These are phyloP conservation scores for Raphanus hybrid DNA, from an alignment of 441 rosid species.

Conservation along the genomic window DNA sequence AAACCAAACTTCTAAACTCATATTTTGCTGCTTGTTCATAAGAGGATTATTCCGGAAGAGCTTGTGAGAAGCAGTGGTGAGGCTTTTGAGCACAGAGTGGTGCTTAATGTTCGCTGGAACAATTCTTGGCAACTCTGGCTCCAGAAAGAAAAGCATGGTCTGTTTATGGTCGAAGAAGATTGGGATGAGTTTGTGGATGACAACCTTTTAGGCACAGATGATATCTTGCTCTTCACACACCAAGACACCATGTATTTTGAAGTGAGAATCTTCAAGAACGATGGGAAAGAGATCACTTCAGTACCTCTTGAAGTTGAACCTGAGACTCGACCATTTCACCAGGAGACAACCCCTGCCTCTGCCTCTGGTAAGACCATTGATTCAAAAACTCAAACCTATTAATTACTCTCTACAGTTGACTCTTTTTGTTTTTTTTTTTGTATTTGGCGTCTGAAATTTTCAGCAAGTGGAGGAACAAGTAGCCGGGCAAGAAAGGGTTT, in stretches of 20 bases:
- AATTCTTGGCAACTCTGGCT: conserved; percentile 36
- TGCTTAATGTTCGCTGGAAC: conserved; percentile 32
- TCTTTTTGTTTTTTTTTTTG: conserved; percentile 10
- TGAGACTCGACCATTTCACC: neutral
- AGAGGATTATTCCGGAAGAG: conserved; percentile 38
- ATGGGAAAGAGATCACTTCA: conserved; percentile 6
- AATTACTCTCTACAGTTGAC: neutral
- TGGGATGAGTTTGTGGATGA: conserved; percentile 41
- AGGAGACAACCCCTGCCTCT: conserved; percentile 21
- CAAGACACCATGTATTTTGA: conserved; percentile 3
- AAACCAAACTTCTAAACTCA: neutral
- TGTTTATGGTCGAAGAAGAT: conserved; percentile 28
- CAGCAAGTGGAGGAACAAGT: conserved; percentile 15
- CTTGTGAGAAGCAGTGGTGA: conserved; percentile 12
- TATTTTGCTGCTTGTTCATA: neutral
- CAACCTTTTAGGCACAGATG: conserved; percentile 19
- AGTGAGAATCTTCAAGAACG: conserved; percentile 10
- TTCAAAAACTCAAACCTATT: neutral
- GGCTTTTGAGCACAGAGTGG: conserved; percentile 22
- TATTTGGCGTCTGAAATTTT: neutral
- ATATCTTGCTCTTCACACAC: conserved; percentile 21
- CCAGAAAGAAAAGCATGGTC: conserved; percentile 6
- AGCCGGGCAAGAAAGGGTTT: neutral
- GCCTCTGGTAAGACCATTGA: conserved; percentile 18
- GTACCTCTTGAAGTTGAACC: conserved; percentile 21